Evolutionary conservation across 768 basidiomycete genomes (phyloP), one percentile per base, ranked within the genome.

Genomic region (Tricholoma matsutake): DNA sequence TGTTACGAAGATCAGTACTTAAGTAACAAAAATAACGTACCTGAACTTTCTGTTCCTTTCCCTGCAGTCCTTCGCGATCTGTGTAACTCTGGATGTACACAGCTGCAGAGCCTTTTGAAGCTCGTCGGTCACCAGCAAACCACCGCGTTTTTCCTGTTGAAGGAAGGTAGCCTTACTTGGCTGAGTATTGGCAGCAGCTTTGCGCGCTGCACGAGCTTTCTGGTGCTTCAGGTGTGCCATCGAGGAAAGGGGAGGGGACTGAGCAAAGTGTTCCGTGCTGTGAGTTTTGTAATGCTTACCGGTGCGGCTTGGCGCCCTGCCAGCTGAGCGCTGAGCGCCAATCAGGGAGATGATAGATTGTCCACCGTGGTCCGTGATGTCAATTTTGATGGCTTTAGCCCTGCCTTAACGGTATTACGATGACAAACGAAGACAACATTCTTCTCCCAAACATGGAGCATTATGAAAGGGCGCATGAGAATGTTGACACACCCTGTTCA

Each of bases 41-140:
- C 84, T 72, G 68, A 83, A 84, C 61, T 80, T 81, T 37, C 81
- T 68, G 63, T 85, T 85, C 61, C 76, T 78, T 3, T 67, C 68
- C 47, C 78, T 69, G 58, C 84, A 85, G 22, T 81, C 74, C 18
- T 65, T 73, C 0, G 80, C 76, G 45, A 85, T 83, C 11, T 72
- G 68, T 13, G 72, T 70, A 8, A 85, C 84, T 57, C 72, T 78
- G 4, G 72, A 69, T 61, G 76, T 76, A 61, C 81, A 82, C 11
- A 80, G 74, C n/a, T 73, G 73, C 47, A 79, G 69, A 3, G 82
- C 82, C 54, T 75, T 77, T n/a, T 78, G 69, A 20, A 81, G 69
- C 61, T 83, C 80, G 9, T 75, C 71, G 1, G 79, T 79, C 8
- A 82, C 76, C 0, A 79, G 70, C 4, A 79, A 65, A 7, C 79